Evolutionary conservation across 1,284 basidiomycete genomes (phyloP).

Genomic region (Agroathelia rolfsii): DNA sequence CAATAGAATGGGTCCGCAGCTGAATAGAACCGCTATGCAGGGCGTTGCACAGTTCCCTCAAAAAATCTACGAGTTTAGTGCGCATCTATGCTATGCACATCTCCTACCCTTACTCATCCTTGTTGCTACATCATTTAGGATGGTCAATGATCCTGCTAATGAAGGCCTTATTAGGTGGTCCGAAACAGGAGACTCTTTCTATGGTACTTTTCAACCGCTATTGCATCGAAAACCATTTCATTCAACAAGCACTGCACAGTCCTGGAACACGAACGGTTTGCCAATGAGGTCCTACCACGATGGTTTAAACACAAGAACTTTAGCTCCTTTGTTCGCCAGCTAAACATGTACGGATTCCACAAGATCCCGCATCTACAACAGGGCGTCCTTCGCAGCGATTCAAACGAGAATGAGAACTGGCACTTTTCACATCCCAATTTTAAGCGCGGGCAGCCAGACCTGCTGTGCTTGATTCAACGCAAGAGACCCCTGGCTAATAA

Average conservation of each 20-base stretch:
- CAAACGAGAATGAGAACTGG: constrained; percentile 81
- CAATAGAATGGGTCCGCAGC: constrained; percentile 30
- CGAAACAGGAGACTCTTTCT: constrained; percentile 83
- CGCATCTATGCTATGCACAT: constrained; percentile 10
- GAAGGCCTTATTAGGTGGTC: constrained; percentile 87
- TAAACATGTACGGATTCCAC: constrained; percentile 98
- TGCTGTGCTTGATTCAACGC: constrained; percentile 82
- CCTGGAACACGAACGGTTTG: constrained; percentile 88
- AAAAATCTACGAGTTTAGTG: constrained; percentile 82
- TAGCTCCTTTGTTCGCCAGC: constrained; percentile 87
- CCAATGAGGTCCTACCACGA: constrained; percentile 79
- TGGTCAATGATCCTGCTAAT: constrained; percentile 82
- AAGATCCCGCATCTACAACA: constrained; percentile 95
- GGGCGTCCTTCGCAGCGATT: constrained; percentile 79
- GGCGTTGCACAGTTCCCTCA: constrained; percentile 82
- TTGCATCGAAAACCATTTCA: too few species aligned
- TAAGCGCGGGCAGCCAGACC: constrained; percentile 80
- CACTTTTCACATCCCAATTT: constrained; percentile 92
- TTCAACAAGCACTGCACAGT: too few species aligned
- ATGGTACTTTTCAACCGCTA: too few species aligned
- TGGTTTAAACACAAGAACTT: constrained; percentile 99
- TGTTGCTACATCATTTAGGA: constrained; percentile 45
- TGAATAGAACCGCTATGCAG: constrained; percentile 44
- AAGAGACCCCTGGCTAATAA: constrained; percentile 42
- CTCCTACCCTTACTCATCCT: constrained; percentile 5